phyloP scores from a whole-genome alignment of 805 yeast species.

The Metschnikowia continentalis region DNA sequence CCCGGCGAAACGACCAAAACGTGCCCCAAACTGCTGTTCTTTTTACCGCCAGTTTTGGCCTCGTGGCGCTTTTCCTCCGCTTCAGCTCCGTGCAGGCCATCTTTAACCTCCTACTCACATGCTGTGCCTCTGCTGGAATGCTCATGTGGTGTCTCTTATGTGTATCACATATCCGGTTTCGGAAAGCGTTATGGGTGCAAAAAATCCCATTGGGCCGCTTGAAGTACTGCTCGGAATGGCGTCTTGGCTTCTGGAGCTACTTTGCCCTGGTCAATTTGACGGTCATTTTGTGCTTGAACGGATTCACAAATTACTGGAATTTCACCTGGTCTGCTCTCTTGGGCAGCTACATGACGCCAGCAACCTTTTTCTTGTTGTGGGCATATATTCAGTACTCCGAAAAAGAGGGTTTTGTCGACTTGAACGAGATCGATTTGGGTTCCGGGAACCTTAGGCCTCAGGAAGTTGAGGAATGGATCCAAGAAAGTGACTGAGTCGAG shows the following conservation, averaged over 20 bases:
- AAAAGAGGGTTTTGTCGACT: background rate
- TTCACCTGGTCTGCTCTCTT: conserved; percentile 14
- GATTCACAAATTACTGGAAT: conserved; percentile 16
- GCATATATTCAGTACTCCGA: conserved; percentile 1
- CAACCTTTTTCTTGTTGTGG: conserved; percentile 8
- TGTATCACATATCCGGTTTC: conserved; percentile 17
- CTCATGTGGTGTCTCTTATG: conserved; percentile 26
- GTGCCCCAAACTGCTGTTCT: conserved; percentile 21
- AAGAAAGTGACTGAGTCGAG: too few relatives aligned
- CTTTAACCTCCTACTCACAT: conserved; percentile 18
- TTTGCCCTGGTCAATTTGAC: conserved; percentile 17
- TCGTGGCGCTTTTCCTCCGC: conserved; percentile 18
- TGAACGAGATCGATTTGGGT: conserved; percentile 1
- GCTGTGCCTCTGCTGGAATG: conserved; percentile 26
- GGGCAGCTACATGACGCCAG: conserved; percentile 15
- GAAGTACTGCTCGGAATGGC: conserved; percentile 7
- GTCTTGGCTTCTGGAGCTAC: conserved; percentile 11
- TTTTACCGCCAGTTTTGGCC: conserved; percentile 19
- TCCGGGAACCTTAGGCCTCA: conserved; percentile 1
- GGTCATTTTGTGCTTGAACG: conserved; percentile 16
- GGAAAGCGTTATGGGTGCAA: conserved; percentile 9
- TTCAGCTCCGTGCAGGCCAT: conserved; percentile 15
- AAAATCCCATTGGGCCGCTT: conserved; percentile 6
- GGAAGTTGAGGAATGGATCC: background rate
- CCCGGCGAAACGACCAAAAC: conserved; percentile 6